Percentiles rank a stretch among this genome's conserved stretches.
These are phyloP conservation scores for Schizopora paradoxa DNA, from an alignment of 1,284 basidiomycete genomes.

Conservation along the genomic window DNA sequence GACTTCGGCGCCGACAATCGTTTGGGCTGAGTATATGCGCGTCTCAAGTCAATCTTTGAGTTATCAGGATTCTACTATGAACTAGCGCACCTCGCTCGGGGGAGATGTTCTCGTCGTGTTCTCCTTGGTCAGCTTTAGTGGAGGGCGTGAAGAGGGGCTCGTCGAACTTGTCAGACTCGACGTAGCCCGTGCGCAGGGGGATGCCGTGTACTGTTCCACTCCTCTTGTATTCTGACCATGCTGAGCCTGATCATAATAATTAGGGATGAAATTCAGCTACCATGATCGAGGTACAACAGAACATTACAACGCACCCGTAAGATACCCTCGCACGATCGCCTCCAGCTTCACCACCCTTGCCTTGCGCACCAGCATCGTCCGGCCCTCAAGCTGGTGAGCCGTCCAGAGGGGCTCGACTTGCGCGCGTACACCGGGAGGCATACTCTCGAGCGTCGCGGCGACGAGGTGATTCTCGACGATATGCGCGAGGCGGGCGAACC, in stretches of 20 bases:
- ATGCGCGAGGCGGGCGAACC: slow-evolving; percentile 81
- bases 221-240: slow-evolving; percentile 92
- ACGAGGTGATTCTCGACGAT: slow-evolving; percentile 88
- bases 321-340: slow-evolving; percentile 94
- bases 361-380: slow-evolving; percentile 89
- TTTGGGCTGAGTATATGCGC: slow-evolving; percentile 41
- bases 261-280: background rate
- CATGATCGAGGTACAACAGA: slow-evolving; percentile 8
- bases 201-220: slow-evolving; percentile 89
- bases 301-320: slow-evolving; percentile 63
- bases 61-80: slow-evolving; percentile 5
- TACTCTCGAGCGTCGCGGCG: slow-evolving; percentile 64
- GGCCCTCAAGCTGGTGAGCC: slow-evolving; percentile 63
- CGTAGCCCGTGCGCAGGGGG: slow-evolving; percentile 64
- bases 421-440: slow-evolving; percentile 68
- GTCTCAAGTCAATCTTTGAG: slow-evolving; percentile 10
- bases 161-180: slow-evolving; percentile 83
- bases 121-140: slow-evolving; percentile 93
- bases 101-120: slow-evolving; percentile 97
- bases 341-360: slow-evolving; percentile 93
- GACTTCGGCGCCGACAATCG: slow-evolving; percentile 64
- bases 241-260: slow-evolving; percentile 65
- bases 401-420: slow-evolving; percentile 50
- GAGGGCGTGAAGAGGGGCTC: slow-evolving; percentile 93
- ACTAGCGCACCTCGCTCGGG: slow-evolving; percentile 67